These are phyloP conservation scores for Aspergillus sp. DNA, from an alignment of 2,329 filamentous ascomycete species.

Conservation along the genomic window DNA sequence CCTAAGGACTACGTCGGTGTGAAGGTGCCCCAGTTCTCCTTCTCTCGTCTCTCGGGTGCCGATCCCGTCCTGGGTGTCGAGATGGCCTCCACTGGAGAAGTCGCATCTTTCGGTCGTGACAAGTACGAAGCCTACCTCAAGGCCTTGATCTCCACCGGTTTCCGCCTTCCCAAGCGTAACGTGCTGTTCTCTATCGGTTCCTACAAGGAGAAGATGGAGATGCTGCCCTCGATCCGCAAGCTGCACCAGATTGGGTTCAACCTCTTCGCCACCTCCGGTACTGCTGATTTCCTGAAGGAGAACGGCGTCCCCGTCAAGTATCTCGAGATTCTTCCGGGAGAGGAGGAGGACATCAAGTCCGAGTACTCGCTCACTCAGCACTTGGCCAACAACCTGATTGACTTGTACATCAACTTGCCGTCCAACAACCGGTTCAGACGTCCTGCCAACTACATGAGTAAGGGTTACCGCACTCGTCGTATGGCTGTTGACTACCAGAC, in stretches of 20 bases:
- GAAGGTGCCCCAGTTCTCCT: constrained; percentile 98
- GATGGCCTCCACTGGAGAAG: constrained; percentile 98
- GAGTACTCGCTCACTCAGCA: constrained; percentile 98
- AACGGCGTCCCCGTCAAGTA: constrained; percentile 91
- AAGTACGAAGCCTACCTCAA: constrained; percentile 99
- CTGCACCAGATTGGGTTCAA: constrained; percentile 91
- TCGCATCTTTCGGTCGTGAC: constrained; percentile 91
- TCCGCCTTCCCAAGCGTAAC: constrained; percentile 94
- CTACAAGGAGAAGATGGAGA: constrained; percentile 97
- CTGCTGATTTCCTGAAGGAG: constrained; percentile 92
- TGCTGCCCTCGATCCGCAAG: constrained; percentile 89
- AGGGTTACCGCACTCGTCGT: constrained; percentile 91
- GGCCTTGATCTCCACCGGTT: constrained; percentile 90
- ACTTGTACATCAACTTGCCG: constrained; percentile 98
- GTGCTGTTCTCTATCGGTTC: constrained; percentile 93
- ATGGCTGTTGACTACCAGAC: constrained; percentile 99
- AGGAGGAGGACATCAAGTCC: constrained; percentile 82
- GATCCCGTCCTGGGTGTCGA: constrained; percentile 97
- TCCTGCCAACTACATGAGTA: constrained; percentile 97
- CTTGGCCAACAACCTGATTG: constrained; percentile 95
- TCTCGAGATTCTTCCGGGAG: constrained; percentile 78
- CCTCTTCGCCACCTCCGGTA: constrained; percentile 93
- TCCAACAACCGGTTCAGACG: constrained; percentile 96
- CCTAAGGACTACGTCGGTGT: constrained; percentile 85
- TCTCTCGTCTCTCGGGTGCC: constrained; percentile 92